Percentiles rank a stretch among this genome's conserved stretches.
Conservation (phyloP, 352 stramenopile genomes). For the Globisporangium carolinianum region DNA sequence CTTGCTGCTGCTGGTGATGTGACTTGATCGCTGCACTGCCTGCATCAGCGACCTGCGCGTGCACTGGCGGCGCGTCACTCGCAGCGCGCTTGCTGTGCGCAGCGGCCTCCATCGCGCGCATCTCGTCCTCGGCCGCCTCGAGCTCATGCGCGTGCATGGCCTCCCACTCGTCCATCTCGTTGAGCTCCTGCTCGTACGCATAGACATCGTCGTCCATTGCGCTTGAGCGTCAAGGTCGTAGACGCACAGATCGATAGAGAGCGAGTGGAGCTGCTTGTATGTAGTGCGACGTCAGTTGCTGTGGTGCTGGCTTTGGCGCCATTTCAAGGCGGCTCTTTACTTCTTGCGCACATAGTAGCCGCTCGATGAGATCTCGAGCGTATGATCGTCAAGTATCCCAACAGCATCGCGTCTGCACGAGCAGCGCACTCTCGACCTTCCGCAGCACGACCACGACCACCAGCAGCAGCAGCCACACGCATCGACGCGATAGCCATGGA, state of each 20-base stretch:
- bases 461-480: not conserved
- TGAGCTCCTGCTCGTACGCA: constrained; percentile 71
- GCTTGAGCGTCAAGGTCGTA: not conserved
- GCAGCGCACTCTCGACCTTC: not conserved
- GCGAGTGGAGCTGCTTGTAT: not conserved
- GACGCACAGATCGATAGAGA: not conserved
- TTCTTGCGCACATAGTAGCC: not conserved
- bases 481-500: constrained; percentile 21
- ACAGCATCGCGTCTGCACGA: not conserved
- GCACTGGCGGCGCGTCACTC: not conserved
- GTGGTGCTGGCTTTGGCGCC: not conserved
- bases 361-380: not conserved
- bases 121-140: constrained; percentile 65
- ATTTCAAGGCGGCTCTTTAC: not conserved
- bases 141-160: constrained; percentile 75
- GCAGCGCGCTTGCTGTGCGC: not conserved
- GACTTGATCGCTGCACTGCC: too few relatives aligned
- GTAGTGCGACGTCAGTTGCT: not conserved
- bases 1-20: not conserved
- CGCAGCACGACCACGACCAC: not conserved
- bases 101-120: constrained; percentile 42
- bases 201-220: constrained; percentile 59
- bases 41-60: not conserved
- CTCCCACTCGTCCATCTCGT: constrained; percentile 80
- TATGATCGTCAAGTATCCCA: not conserved